Evolutionary conservation across 768 basidiomycete species (phyloP).

Genomic region (Leccinum aurantiacum): DNA sequence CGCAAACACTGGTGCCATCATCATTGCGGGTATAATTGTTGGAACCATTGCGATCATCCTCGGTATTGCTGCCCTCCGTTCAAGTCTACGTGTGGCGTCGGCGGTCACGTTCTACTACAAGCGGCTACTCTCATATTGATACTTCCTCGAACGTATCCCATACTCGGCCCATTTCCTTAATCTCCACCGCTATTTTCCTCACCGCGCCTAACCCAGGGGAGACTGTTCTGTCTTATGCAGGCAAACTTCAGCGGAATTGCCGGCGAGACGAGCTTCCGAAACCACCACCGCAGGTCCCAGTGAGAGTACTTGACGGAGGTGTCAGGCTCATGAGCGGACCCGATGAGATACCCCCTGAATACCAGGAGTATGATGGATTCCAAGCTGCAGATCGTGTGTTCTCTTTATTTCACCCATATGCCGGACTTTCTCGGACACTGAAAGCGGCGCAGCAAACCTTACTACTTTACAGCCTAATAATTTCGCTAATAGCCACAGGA

Average conservation of each 20-base stretch:
- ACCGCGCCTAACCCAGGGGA: not conserved
- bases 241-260: not conserved
- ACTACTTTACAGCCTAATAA: not conserved
- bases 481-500: not conserved
- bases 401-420: not conserved
- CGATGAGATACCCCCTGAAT: conserved; percentile 2
- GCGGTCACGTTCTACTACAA: not conserved
- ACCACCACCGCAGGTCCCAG: not conserved
- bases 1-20: not conserved
- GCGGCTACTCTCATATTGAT: too few species aligned
- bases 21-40: not conserved
- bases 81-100: not conserved
- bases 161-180: not conserved
- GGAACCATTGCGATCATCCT: not conserved
- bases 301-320: conserved; percentile 6
- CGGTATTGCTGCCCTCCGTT: not conserved
- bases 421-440: not conserved
- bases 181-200: too few species aligned
- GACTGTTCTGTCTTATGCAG: not conserved
- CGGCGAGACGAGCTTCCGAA: not conserved
- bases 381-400: not conserved
- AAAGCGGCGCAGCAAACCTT: not conserved
- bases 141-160: not conserved
- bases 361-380: conserved; percentile 1
- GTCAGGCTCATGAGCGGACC: conserved; percentile 1